Evolutionary conservation across 169 alveolate genomes (phyloP).

Genomic region (Cryptosporidium muris): DNA sequence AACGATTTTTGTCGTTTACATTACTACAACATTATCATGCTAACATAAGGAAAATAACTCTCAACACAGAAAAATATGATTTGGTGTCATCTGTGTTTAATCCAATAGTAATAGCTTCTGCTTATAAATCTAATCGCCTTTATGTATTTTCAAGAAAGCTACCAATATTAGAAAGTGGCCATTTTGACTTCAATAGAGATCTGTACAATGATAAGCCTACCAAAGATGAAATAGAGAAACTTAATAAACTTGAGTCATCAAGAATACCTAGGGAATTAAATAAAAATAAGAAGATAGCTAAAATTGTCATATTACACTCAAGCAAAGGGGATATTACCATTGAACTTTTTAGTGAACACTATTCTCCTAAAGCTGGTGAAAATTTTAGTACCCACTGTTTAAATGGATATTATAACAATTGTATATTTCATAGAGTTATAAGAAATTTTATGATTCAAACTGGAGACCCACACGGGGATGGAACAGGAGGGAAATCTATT

Average conservation of each 20-base stretch:
- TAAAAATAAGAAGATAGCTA: constrained; percentile 77
- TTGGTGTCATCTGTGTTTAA: constrained; percentile 44
- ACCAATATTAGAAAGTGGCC: constrained; percentile 75
- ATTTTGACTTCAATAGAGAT: constrained; percentile 88
- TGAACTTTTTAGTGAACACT: constrained; percentile 85
- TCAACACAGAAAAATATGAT: background rate
- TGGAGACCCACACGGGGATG: constrained; percentile 99
- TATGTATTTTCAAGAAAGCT: constrained; percentile 81
- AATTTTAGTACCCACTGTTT: constrained; percentile 94
- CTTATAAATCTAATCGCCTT: constrained; percentile 81
- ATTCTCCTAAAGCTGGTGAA: constrained; percentile 95
- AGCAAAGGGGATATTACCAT: constrained; percentile 96
- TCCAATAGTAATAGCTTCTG: constrained; percentile 78
- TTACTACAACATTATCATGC: constrained; percentile 24
- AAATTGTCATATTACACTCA: constrained; percentile 93
- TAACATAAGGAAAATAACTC: background rate
- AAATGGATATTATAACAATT: constrained; percentile 90
- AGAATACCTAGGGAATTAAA: constrained; percentile 68
- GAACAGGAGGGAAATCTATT: constrained; percentile 97
- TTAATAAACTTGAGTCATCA: constrained; percentile 64
- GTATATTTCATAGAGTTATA: constrained; percentile 88
- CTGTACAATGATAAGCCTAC: constrained; percentile 89
- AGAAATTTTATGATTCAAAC: constrained; percentile 98
- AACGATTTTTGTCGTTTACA: constrained; percentile 37
- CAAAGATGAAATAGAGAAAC: constrained; percentile 74